Conservation (phyloP, 2,329 filamentous ascomycete species). For the Thielaviopsis punctulata region DNA sequence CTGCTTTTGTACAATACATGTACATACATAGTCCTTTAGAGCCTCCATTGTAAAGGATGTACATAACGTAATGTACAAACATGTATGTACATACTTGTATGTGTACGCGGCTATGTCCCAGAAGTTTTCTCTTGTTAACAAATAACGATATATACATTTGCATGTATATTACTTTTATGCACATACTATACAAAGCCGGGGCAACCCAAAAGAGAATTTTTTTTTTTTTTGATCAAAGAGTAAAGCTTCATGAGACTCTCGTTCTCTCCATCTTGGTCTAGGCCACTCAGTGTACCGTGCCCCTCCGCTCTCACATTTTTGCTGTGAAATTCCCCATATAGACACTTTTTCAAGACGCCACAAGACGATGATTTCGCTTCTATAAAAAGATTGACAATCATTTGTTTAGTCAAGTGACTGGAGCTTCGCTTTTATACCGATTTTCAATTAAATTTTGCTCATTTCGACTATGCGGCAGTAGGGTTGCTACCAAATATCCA, state of each 20-base stretch:
- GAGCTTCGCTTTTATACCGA: no score
- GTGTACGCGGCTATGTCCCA: no score
- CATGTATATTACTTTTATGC: no score
- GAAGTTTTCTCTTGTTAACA: no score
- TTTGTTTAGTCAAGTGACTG: no score
- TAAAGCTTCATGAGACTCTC: background rate
- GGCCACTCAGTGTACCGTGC: background rate
- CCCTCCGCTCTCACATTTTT: background rate
- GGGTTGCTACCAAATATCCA: no score
- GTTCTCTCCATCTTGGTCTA: background rate
- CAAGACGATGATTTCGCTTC: background rate
- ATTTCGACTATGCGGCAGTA: no score
- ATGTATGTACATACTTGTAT: conserved; percentile 1
- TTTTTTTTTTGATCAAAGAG: no score
- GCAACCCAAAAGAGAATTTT: no score
- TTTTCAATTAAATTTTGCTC: no score
- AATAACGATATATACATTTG: no score
- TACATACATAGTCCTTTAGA: background rate
- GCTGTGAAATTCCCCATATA: background rate
- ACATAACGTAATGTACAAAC: background rate
- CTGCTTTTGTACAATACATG: background rate
- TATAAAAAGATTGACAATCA: background rate
- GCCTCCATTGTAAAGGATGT: background rate
- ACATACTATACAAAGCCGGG: no score
- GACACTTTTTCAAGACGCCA: background rate